phyloP scores from a whole-genome alignment of 1,284 basidiomycete species.

The Cutaneotrichosporon sp. region DNA sequence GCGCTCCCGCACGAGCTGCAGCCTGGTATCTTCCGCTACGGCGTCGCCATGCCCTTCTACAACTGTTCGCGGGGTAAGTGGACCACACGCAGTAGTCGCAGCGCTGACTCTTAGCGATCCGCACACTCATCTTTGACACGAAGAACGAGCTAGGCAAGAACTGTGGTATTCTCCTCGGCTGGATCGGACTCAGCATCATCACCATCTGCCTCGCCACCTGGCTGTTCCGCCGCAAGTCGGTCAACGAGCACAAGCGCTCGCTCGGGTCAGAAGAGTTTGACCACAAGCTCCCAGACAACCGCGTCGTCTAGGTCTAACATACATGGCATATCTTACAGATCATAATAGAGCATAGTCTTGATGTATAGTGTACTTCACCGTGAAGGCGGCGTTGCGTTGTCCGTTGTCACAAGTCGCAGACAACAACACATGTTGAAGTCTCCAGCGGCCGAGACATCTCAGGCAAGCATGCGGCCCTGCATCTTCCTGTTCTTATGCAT shows the following conservation, averaged over 20 bases:
- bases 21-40: conserved; percentile 58
- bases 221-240: conserved; percentile 43
- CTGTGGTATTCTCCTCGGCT: conserved; percentile 52
- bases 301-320: not conserved
- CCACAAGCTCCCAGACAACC: conserved; percentile 4
- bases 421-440: too few species aligned
- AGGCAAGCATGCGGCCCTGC: too few species aligned
- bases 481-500: too few species aligned
- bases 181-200: conserved; percentile 48
- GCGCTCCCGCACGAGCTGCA: conserved; percentile 60
- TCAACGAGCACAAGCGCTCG: conserved; percentile 18
- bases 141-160: conserved; percentile 55
- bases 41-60: conserved; percentile 64
- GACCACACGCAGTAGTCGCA: not conserved
- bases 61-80: conserved; percentile 58
- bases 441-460: too few species aligned
- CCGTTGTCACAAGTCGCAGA: too few species aligned
- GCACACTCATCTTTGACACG: conserved; percentile 64
- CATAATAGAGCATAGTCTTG: too few species aligned
- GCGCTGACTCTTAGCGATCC: too few species aligned
- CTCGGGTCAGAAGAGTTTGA: conserved; percentile 9
- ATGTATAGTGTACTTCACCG: too few species aligned
- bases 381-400: too few species aligned
- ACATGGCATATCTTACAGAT: too few species aligned
- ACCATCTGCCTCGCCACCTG: conserved; percentile 50